Conservation (phyloP, 139 green algal genomes). For the Gonium pectorale region DNA sequence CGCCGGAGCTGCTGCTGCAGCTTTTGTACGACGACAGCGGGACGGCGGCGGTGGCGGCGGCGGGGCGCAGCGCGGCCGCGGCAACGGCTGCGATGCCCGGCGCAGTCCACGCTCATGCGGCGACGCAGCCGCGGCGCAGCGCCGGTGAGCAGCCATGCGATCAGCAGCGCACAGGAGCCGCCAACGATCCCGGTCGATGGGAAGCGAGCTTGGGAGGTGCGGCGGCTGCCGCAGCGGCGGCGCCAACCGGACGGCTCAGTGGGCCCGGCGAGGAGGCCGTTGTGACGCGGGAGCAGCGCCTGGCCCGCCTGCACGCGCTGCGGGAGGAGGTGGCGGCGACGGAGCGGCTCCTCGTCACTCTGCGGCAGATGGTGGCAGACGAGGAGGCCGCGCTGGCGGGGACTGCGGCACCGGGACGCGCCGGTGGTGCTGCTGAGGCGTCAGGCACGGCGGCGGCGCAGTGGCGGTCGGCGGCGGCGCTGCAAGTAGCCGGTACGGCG, state of each 20-base stretch:
- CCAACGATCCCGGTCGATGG: neutral
- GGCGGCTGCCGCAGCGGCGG: neutral
- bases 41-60: neutral
- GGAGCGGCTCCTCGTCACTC: conserved; percentile 14
- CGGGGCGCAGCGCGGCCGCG: no score
- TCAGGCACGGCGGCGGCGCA: no score
- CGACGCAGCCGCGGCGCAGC: neutral
- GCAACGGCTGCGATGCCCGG: neutral
- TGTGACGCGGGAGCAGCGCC: conserved; percentile 9
- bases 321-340: conserved; percentile 38
- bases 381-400: conserved; percentile 15
- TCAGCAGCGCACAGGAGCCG: no score
- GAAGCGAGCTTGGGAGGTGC: neutral
- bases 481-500: no score
- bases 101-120: neutral
- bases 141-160: neutral
- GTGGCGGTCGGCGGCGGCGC: neutral
- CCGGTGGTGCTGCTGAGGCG: neutral
- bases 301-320: conserved; percentile 21
- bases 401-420: no score
- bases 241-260: neutral
- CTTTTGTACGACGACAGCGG: conserved; percentile 15
- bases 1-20: conserved; percentile 6
- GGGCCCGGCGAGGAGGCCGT: neutral
- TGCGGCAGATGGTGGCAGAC: conserved; percentile 23